Percentiles rank a stretch among this genome's conserved stretches.
Conservation (phyloP, 129 eudicot species). For the sunflower (Helianthus annuus) region HanXRQr2.0-SUNRISE NC_035438.2:234285-234784, state of each 20-base stretch:
- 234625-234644: conserved; percentile 66
- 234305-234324: conserved; percentile 91
- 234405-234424: conserved; percentile 72
- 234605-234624: neutral
- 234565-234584: no score
- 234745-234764: conserved; percentile 69
- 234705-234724: conserved; percentile 60
- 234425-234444: conserved; percentile 79
- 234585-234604: no score
- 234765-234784: conserved; percentile 76
- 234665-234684: conserved; percentile 91
- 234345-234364: conserved; percentile 74
- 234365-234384: conserved; percentile 66
- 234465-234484: conserved; percentile 71
- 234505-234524: conserved; percentile 92
- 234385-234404: conserved; percentile 63
- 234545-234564: no score
- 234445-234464: conserved; percentile 94
- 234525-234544: conserved; percentile 68
- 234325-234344: conserved; percentile 88
- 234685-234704: conserved; percentile 64
- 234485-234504: conserved; percentile 89
- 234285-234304: conserved; percentile 78
- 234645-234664: conserved; percentile 92
- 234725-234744: conserved; percentile 45